These are phyloP conservation scores for Phyllosticta citribraziliensis DNA, from an alignment of 2,329 filamentous ascomycete species.

Conservation along the genomic window DNA sequence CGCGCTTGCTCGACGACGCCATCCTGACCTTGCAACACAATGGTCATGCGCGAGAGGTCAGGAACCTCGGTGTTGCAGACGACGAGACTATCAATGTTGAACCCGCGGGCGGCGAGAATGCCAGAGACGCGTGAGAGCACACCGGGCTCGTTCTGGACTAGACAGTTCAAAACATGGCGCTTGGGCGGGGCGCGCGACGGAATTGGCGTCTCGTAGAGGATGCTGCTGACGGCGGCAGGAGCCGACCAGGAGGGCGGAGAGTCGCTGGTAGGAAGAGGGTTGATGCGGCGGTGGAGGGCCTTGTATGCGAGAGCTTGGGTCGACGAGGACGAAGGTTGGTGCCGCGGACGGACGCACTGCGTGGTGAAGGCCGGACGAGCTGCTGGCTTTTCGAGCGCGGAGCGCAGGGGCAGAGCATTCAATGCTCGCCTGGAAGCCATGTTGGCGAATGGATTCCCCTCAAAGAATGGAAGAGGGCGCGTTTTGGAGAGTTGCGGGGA, in stretches of 20 bases:
- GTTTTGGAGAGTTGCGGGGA: constrained; percentile 1
- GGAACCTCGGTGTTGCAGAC: constrained; percentile 97
- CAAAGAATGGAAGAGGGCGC: not conserved
- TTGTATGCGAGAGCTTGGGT: constrained; percentile 97
- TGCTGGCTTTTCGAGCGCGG: constrained; percentile 14
- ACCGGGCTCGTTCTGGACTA: constrained; percentile 98
- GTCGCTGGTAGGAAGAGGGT: constrained; percentile 68
- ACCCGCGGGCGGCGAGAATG: constrained; percentile 88
- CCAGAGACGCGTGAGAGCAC: constrained; percentile 93
- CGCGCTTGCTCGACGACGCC: constrained; percentile 96
- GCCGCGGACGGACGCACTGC: constrained; percentile 19
- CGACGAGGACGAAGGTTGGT: constrained; percentile 47
- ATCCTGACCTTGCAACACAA: constrained; percentile 91
- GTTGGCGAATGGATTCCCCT: constrained; percentile 10
- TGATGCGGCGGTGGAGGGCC: constrained; percentile 82
- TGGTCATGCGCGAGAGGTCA: constrained; percentile 96
- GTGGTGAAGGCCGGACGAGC: constrained; percentile 13
- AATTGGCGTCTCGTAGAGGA: constrained; percentile 94
- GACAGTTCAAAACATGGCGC: constrained; percentile 92
- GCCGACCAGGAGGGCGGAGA: constrained; percentile 74
- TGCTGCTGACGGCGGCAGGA: constrained; percentile 91
- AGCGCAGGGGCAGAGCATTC: constrained; percentile 27
- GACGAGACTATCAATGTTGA: constrained; percentile 98
- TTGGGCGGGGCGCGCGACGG: constrained; percentile 77
- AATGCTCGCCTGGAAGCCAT: constrained; percentile 36